Conservation (phyloP, 192 early-diverging fungal genomes). For the Entophlyctis helioformis region DNA sequence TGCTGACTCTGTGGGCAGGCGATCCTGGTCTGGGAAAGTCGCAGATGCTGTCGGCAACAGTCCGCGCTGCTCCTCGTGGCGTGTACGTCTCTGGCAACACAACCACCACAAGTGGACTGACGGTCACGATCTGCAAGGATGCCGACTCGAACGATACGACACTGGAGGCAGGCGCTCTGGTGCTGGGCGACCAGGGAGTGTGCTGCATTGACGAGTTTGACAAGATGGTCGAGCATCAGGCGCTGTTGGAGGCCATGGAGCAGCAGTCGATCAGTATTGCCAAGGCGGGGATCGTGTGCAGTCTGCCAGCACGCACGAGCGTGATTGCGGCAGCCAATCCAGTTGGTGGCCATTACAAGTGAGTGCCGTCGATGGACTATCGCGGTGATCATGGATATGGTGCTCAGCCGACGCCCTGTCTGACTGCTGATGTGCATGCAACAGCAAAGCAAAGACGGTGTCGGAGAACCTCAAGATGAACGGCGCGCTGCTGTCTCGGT, state of each 20-base stretch:
- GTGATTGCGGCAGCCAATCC: slow-evolving; percentile 80
- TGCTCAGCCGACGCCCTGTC: too few relatives aligned
- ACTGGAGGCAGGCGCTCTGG: slow-evolving; percentile 62
- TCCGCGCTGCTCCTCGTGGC: slow-evolving; percentile 65
- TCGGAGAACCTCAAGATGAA: slow-evolving; percentile 73
- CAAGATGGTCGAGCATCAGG: slow-evolving; percentile 67
- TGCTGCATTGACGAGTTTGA: slow-evolving; percentile 86
- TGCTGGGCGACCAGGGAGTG: slow-evolving; percentile 69
- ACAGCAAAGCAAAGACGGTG: slow-evolving; percentile 61
- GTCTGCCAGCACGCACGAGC: slow-evolving; percentile 62
- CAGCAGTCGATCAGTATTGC: slow-evolving; percentile 72
- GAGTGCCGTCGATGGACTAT: not conserved
- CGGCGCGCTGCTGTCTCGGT: slow-evolving; percentile 60
- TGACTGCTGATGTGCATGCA: too few relatives aligned
- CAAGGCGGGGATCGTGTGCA: slow-evolving; percentile 70
- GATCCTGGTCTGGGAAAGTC: slow-evolving; percentile 76
- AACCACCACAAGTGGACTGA: slow-evolving; percentile 49
- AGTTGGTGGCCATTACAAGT: slow-evolving; percentile 74
- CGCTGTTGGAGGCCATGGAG: slow-evolving; percentile 74
- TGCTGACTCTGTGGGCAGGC: too few relatives aligned
- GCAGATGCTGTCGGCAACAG: slow-evolving; percentile 64
- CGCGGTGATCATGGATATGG: too few relatives aligned
- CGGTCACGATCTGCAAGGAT: slow-evolving; percentile 57
- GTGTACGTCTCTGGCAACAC: slow-evolving; percentile 63
- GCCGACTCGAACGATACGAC: slow-evolving; percentile 52